A percentile compares a stretch with the other conserved stretches of the same genome.
These are phyloP conservation scores for Sarocladiaceae sp. DNA, from an alignment of 2,329 filamentous ascomycete species.

Conservation along the genomic window DNA sequence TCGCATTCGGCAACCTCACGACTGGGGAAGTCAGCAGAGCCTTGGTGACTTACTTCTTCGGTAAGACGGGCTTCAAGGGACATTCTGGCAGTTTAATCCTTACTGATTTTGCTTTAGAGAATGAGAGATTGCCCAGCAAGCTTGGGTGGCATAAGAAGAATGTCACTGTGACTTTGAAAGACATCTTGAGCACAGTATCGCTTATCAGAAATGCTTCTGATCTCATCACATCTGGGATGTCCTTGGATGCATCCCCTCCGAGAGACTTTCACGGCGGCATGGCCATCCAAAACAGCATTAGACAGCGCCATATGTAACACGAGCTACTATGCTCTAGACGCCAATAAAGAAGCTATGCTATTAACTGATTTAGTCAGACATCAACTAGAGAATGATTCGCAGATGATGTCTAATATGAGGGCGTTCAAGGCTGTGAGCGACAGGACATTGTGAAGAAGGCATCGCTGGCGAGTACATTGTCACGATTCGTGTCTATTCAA, in stretches of 20 bases:
- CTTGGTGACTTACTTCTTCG: slow-evolving; percentile 39
- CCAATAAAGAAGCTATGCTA: neutral
- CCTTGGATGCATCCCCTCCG: neutral
- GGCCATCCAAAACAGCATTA: neutral
- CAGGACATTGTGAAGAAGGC: no score
- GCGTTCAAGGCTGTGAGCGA: no score
- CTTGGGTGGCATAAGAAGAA: slow-evolving; percentile 9
- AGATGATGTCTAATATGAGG: no score
- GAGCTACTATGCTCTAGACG: neutral
- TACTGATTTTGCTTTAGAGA: neutral
- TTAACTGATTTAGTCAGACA: no score
- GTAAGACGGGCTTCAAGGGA: slow-evolving; percentile 24
- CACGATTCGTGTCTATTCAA: no score
- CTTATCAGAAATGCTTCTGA: neutral
- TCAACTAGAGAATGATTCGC: no score
- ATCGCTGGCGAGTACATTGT: no score
- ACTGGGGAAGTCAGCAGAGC: slow-evolving; percentile 30
- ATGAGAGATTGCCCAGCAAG: slow-evolving; percentile 11
- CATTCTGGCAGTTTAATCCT: neutral
- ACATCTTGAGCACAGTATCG: neutral
- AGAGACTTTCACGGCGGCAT: neutral
- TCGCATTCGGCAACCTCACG: slow-evolving; percentile 39
- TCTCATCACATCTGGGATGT: neutral
- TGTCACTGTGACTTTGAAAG: neutral
- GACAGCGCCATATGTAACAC: neutral